phyloP scores from a whole-genome alignment of 2,329 filamentous ascomycete genomes.

The Fusarium nodosum region DNA sequence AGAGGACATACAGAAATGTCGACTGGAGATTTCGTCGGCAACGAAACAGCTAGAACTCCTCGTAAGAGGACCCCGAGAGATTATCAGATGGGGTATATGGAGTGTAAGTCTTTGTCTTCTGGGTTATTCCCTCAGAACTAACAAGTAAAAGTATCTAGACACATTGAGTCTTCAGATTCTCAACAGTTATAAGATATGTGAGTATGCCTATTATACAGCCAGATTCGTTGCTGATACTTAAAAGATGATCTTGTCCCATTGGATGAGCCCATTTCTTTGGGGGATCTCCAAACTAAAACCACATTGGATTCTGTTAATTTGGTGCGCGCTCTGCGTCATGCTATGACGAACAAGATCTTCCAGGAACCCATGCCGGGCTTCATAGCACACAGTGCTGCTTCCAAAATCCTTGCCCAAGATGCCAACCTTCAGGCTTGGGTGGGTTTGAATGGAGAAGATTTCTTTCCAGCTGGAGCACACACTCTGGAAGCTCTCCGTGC shows the following conservation, averaged over 20 bases:
- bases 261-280: constrained; percentile 59
- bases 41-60: constrained; percentile 63
- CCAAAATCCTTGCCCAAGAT: constrained; percentile 65
- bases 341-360: constrained; percentile 71
- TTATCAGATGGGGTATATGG: constrained; percentile 66
- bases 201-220: constrained; percentile 13
- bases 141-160: constrained; percentile 60
- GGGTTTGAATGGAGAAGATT: constrained; percentile 67
- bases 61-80: constrained; percentile 64
- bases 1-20: constrained; percentile 60
- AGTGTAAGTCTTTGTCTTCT: constrained; percentile 56
- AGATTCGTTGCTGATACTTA: neutral
- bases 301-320: constrained; percentile 64
- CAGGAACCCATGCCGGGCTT: constrained; percentile 63
- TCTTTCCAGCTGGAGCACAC: constrained; percentile 63
- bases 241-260: constrained; percentile 66
- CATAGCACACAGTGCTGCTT: constrained; percentile 69
- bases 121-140: constrained; percentile 15
- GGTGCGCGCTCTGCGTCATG: constrained; percentile 66
- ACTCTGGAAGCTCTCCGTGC: constrained; percentile 60
- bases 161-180: constrained; percentile 65
- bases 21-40: constrained; percentile 63
- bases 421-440: constrained; percentile 65
- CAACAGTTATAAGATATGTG: constrained; percentile 65
- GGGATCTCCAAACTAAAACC: constrained; percentile 61